A percentile compares a stretch with the other conserved stretches of the same genome.
phyloP scores from a whole-genome alignment of 352 stramenopile genomes.

The Pythium biforme region DNA sequence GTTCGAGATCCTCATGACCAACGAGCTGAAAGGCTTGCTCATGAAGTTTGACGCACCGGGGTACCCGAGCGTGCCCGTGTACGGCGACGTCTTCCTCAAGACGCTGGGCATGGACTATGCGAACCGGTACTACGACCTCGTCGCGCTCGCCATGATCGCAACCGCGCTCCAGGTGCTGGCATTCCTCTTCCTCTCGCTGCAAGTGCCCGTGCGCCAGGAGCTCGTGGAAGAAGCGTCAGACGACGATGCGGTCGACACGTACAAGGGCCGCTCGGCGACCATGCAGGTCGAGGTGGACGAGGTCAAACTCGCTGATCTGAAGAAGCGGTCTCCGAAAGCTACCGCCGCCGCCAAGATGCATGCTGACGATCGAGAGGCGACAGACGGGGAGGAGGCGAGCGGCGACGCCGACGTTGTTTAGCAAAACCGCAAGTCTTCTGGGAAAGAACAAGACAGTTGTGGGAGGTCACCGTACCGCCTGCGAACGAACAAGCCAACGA shows the following conservation, averaged over 20 bases:
- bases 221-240: conserved; percentile 19
- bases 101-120: conserved; percentile 81
- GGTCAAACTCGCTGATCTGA: conserved; percentile 21
- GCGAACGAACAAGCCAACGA: background rate
- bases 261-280: conserved; percentile 11
- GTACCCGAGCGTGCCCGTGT: conserved; percentile 72
- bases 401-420: conserved; percentile 17
- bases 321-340: conserved; percentile 10
- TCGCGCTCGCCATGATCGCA: conserved; percentile 53
- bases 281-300: conserved; percentile 24
- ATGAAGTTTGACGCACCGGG: conserved; percentile 77
- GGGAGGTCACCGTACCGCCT: no score
- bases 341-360: background rate
- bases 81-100: conserved; percentile 83
- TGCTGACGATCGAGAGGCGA: background rate
- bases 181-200: conserved; percentile 64
- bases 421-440: no score
- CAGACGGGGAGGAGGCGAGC: background rate
- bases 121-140: conserved; percentile 70
- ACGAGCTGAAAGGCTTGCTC: conserved; percentile 72
- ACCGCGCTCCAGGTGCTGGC: conserved; percentile 52
- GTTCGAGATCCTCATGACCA: conserved; percentile 87
- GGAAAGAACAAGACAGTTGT: no score
- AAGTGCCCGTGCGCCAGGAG: conserved; percentile 55
- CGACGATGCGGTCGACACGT: background rate